phyloP scores from a whole-genome alignment of 768 basidiomycete species.

The Asterophora lycoperdoides region DNA sequence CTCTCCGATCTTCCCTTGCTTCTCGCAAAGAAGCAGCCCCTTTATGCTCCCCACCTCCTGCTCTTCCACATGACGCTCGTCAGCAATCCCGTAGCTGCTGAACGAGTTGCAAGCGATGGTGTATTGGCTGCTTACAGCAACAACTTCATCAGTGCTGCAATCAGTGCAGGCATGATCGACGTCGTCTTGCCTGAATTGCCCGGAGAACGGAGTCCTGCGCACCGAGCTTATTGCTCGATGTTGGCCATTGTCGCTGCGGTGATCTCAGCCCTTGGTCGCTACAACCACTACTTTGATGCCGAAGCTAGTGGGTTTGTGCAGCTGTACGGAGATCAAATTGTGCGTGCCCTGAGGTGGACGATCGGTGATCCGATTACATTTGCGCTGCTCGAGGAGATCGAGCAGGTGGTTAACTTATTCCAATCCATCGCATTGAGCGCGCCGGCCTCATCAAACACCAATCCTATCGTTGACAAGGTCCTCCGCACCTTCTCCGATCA shows the following conservation, averaged over 20 bases:
- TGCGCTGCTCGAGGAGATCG: constrained; percentile 77
- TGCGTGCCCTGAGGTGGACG: constrained; percentile 76
- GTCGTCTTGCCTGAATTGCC: constrained; percentile 65
- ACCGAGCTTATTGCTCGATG: constrained; percentile 81
- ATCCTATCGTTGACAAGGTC: constrained; percentile 55
- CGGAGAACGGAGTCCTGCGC: constrained; percentile 73
- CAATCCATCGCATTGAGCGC: constrained; percentile 62
- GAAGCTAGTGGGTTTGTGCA: constrained; percentile 86
- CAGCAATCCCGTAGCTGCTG: constrained; percentile 70
- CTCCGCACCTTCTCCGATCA: constrained; percentile 65
- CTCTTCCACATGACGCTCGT: constrained; percentile 85
- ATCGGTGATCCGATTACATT: constrained; percentile 73
- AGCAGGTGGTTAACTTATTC: constrained; percentile 75
- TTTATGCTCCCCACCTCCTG: constrained; percentile 76
- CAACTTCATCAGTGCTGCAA: constrained; percentile 71
- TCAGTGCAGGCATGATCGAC: constrained; percentile 71
- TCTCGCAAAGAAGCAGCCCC: constrained; percentile 55
- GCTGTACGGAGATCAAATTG: constrained; percentile 78
- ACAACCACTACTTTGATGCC: constrained; percentile 74
- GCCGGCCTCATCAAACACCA: constrained; percentile 40
- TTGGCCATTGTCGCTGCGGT: constrained; percentile 74
- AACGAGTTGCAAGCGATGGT: constrained; percentile 81
- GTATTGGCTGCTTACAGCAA: constrained; percentile 79
- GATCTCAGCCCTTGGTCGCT: constrained; percentile 55
- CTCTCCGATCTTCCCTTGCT: constrained; percentile 62